Evolutionary conservation across 2,329 filamentous ascomycete genomes (phyloP), one percentile per base, ranked within the genome.

Genomic region (Botrytis hyacinthi): DNA sequence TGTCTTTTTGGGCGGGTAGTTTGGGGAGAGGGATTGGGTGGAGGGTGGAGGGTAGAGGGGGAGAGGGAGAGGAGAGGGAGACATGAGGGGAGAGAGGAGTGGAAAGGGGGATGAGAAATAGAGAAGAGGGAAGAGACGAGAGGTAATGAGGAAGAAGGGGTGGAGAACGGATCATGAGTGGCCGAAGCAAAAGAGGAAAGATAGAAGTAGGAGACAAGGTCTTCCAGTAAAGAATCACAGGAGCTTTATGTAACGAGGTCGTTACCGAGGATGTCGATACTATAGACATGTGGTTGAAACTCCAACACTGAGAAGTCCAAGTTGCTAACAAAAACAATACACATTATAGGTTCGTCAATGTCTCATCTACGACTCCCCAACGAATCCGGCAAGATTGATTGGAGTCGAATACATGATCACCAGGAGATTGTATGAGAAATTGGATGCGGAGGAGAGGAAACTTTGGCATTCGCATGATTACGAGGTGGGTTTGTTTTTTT

Each of bases 341-440:
- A 42, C 6, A 63, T 20, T 5, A 1, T 60, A 72, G 72, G 40
- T 73, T 14, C 72, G 94, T 6, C 93, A 97, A 84, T 97, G 94
- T 81, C 88, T 97, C 44, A 87, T 97, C 75, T 97, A 96, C 83
- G 93, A 97, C 82, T 88, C 89, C 0, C 86, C 90, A 0, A 85
- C 86, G 0, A 85, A 88, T 12, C 87, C 88, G 40, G 93, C 93
- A 0, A 88, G 91, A 0, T 87, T 97, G 29, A 93, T 97, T 75
- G 94, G 93, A 14, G 87, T 97, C 78, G 94, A 97, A 81, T 97
- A 97, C 84, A 79, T 81, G 76, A 80, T 97, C 78, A 90, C 91
- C 0, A 87, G 89, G 0, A 84, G 85, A 5, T 83, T 96, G 0
- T 97, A 91, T 83, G 85, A 87, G 54, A 88, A 87, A 0, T 87